Conservation (phyloP, 352 stramenopile species). For the Globisporangium splendens region DNA sequence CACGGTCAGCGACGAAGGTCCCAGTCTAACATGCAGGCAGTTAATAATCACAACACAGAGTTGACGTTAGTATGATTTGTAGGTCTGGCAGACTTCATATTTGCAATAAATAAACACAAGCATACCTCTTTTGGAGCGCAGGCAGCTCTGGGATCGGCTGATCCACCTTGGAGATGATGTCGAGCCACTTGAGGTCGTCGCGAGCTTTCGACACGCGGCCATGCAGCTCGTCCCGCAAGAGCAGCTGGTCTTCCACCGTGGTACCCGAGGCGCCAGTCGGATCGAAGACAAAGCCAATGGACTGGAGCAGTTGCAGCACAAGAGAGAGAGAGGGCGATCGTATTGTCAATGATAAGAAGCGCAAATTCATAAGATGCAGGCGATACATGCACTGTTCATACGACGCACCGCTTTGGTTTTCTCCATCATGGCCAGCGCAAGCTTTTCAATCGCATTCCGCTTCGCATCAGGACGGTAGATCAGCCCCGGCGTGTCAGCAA, state of each 20-base stretch:
- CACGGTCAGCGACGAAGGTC: slow-evolving; percentile 24
- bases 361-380: slow-evolving; percentile 1
- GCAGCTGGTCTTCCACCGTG: slow-evolving; percentile 50
- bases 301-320: slow-evolving; percentile 25
- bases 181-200: slow-evolving; percentile 64
- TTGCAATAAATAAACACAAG: not conserved
- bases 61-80: too few relatives aligned
- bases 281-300: slow-evolving; percentile 85
- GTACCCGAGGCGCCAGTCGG: slow-evolving; percentile 69
- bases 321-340: slow-evolving; percentile 2
- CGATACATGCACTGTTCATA: not conserved
- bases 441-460: slow-evolving; percentile 71
- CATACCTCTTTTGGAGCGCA: slow-evolving; percentile 34
- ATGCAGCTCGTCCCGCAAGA: slow-evolving; percentile 70
- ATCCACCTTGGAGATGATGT: slow-evolving; percentile 87
- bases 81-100: too few relatives aligned
- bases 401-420: slow-evolving; percentile 58
- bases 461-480: slow-evolving; percentile 60
- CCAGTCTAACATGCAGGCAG: slow-evolving; percentile 18
- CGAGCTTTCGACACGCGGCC: slow-evolving; percentile 35
- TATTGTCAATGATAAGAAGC: not conserved
- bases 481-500: slow-evolving; percentile 74
- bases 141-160: slow-evolving; percentile 40
- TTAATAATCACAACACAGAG: too few relatives aligned
- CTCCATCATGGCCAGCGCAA: slow-evolving; percentile 72